Conservation (phyloP, 257 asterid species). For the Lycium ferocissimum region DNA sequence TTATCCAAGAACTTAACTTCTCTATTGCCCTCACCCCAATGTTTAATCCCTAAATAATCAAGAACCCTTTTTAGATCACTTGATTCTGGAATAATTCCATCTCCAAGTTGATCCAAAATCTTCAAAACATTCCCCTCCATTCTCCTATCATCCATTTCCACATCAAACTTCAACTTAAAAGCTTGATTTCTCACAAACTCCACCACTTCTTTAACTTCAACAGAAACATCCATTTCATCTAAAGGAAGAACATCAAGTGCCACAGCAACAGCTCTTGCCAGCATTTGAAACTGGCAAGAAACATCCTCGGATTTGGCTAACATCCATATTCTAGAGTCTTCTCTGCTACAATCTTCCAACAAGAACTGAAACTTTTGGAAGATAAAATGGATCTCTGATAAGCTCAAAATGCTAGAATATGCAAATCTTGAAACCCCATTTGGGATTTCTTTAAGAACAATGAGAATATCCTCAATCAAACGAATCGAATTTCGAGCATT, state of each 20-base stretch:
- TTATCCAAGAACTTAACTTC: conserved; percentile 63
- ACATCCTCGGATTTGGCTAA: conserved; percentile 56
- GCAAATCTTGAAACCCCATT: conserved; percentile 28
- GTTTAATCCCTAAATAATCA: conserved; percentile 55
- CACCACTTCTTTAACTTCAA: conserved; percentile 61
- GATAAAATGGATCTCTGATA: conserved; percentile 80
- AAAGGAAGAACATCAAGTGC: conserved; percentile 69
- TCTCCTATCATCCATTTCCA: conserved; percentile 52
- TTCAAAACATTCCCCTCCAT: conserved; percentile 40
- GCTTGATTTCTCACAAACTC: conserved; percentile 63
- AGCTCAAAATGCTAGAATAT: conserved; percentile 41
- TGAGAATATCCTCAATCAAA: conserved; percentile 56
- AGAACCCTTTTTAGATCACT: conserved; percentile 57
- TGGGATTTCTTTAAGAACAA: conserved; percentile 62
- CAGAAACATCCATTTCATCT: conserved; percentile 39
- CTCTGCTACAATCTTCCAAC: conserved; percentile 70
- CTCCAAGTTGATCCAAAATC: conserved; percentile 45
- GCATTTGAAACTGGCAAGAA: conserved; percentile 57
- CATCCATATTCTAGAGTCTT: conserved; percentile 65
- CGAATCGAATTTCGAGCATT: conserved; percentile 57
- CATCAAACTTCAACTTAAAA: conserved; percentile 43
- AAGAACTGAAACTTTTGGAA: conserved; percentile 73
- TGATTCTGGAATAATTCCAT: conserved; percentile 54
- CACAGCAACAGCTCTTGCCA: conserved; percentile 53
- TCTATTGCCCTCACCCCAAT: conserved; percentile 65